A percentile compares a stretch with the other conserved stretches of the same genome.
Conservation (phyloP, 192 early-diverging fungal species). For the Podila clonocystis region DNA sequence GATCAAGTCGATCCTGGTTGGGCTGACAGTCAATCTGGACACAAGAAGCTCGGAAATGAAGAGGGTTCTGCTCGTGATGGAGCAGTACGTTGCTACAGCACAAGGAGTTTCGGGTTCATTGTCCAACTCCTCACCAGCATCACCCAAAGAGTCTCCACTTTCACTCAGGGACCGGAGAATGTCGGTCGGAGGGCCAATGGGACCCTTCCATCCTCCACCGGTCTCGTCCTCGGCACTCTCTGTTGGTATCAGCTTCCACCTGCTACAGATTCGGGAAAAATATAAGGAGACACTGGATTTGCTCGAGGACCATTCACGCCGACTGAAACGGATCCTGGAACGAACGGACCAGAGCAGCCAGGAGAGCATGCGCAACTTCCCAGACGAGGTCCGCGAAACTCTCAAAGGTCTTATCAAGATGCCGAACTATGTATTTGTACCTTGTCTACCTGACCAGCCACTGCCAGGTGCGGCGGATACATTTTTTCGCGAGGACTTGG, state of each 20-base stretch:
- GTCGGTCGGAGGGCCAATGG: slow-evolving; percentile 7
- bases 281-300: slow-evolving; percentile 28
- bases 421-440: slow-evolving; percentile 25
- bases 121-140: slow-evolving; percentile 24
- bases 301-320: slow-evolving; percentile 26
- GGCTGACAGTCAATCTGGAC: slow-evolving; percentile 39
- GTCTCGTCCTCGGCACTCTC: neutral
- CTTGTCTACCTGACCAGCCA: slow-evolving; percentile 31
- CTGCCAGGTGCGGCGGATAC: slow-evolving; percentile 45
- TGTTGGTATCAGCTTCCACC: slow-evolving; percentile 14
- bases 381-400: slow-evolving; percentile 19
- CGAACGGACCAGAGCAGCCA: slow-evolving; percentile 21
- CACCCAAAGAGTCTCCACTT: slow-evolving; percentile 12
- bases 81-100: slow-evolving; percentile 22
- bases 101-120: neutral
- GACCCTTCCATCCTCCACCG: neutral
- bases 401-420: slow-evolving; percentile 18
- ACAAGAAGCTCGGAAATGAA: slow-evolving; percentile 48
- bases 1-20: slow-evolving; percentile 43
- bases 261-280: slow-evolving; percentile 25
- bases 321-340: slow-evolving; percentile 33
- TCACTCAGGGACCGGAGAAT: slow-evolving; percentile 9
- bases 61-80: slow-evolving; percentile 27
- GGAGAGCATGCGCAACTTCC: slow-evolving; percentile 26
- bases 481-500: slow-evolving; percentile 41